Conservation (phyloP, 2,329 filamentous ascomycete genomes). For the Cladosporium sp. region DNA sequence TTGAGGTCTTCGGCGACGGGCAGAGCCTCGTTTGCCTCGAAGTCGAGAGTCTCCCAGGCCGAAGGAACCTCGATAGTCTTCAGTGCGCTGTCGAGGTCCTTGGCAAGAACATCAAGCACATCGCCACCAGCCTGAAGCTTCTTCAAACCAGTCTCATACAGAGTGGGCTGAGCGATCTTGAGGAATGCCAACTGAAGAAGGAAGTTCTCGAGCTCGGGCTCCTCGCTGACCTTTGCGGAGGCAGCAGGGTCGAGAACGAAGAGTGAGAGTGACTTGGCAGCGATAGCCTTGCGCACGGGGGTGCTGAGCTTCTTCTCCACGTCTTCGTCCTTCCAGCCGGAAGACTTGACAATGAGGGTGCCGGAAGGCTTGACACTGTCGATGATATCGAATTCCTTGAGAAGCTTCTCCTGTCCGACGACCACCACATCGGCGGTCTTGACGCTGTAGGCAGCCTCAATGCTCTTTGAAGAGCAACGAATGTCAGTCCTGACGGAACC, state of each 20-base stretch:
- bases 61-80: slow-evolving; percentile 74
- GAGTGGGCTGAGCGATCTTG: slow-evolving; percentile 68
- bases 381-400: slow-evolving; percentile 75
- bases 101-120: slow-evolving; percentile 59
- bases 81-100: slow-evolving; percentile 66
- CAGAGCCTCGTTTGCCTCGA: slow-evolving; percentile 55
- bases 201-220: slow-evolving; percentile 61
- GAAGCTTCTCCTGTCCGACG: slow-evolving; percentile 75
- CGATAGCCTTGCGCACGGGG: slow-evolving; percentile 68
- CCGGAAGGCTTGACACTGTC: slow-evolving; percentile 69
- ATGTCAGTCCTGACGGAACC: slow-evolving; percentile 83
- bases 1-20: slow-evolving; percentile 65
- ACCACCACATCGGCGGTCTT: slow-evolving; percentile 76
- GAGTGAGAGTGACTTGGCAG: slow-evolving; percentile 68
- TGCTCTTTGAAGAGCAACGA: slow-evolving; percentile 74
- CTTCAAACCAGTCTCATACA: slow-evolving; percentile 61
- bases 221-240: slow-evolving; percentile 67
- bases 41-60: slow-evolving; percentile 72
- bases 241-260: slow-evolving; percentile 72
- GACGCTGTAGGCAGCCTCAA: slow-evolving; percentile 82
- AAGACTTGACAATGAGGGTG: slow-evolving; percentile 72
- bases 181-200: slow-evolving; percentile 82
- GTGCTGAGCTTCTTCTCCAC: slow-evolving; percentile 81
- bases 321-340: slow-evolving; percentile 82
- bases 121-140: slow-evolving; percentile 67